Percentiles rank a stretch among this genome's conserved stretches.
phyloP scores from a whole-genome alignment of 2,329 filamentous ascomycete genomes.

The Paecilomyces sp. region DNA sequence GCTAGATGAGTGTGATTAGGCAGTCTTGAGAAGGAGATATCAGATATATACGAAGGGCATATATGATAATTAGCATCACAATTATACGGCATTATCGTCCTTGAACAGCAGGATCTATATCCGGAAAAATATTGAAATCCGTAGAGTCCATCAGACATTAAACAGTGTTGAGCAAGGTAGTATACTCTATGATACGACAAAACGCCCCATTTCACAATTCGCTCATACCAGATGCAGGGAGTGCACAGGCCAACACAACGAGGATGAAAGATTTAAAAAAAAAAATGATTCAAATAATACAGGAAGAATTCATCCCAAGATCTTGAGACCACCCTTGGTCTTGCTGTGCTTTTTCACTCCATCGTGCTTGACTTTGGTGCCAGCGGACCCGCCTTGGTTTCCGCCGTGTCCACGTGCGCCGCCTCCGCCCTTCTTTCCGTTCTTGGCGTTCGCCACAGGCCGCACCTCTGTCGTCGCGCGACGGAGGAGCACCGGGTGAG shows the following conservation, averaged over 20 bases:
- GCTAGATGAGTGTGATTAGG: not conserved
- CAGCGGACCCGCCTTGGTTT: conserved; percentile 23
- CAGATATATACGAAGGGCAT: no score
- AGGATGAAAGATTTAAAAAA: conserved; percentile 11
- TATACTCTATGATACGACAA: not conserved
- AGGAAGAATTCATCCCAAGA: conserved; percentile 29
- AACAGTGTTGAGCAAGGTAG: not conserved
- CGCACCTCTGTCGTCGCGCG: conserved; percentile 91
- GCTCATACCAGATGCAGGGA: not conserved
- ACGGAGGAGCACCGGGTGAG: conserved; percentile 80
- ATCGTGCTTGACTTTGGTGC: conserved; percentile 36
- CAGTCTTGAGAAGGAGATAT: no score
- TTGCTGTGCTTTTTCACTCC: conserved; percentile 40
- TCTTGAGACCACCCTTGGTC: conserved; percentile 39
- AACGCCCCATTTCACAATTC: not conserved
- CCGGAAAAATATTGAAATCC: no score
- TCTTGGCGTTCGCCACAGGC: conserved; percentile 60
- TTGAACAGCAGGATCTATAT: not conserved
- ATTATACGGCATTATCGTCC: not conserved
- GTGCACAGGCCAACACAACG: conserved; percentile 12
- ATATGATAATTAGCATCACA: not conserved
- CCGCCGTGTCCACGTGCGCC: conserved; percentile 21
- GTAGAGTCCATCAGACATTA: not conserved
- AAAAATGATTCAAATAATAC: not conserved
- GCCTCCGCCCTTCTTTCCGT: conserved; percentile 48